Base-by-base conservation (phyloP, 2,329 filamentous ascomycete species). In the Fusarium pseudograminearum region DNA sequence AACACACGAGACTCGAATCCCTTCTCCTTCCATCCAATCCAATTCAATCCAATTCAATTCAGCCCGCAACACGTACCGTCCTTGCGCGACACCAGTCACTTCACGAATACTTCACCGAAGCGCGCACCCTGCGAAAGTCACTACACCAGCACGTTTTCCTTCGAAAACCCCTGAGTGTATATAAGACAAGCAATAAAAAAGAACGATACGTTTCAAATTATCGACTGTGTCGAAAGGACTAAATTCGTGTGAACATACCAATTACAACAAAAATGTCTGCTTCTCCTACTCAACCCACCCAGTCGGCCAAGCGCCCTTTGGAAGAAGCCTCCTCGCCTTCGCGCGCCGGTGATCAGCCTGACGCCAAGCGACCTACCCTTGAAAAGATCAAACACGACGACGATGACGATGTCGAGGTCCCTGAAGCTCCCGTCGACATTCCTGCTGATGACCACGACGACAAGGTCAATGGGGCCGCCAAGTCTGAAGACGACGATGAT, bases 241-340 rank as follows among this genome's bases (percentile, higher is more conserved):
- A 65, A 73, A 61, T 54, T 63, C 64, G 72, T 73, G 73, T 65
- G 62, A 65, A 65, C n/a, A 38, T 74, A 71, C 57, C 57, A 65
- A 69, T 72, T 68, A 67, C 57, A 61, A 52, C 42, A 61, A 82
- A 80, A 74, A 94, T 94, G 92, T 94, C 92, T 83, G 87, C 91
- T 69, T 93, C 88, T 71, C 89, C 88, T 31, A 82, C 85, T 67
- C 85, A 85, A 67, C 88, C 89, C 52, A 91, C 90, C 62, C 89
- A 93, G 78, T 90, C 89, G 74, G 85, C 88, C 69, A 99, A 99
- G 88, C 94, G 96, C 77, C 96, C 96, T 66, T 89, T 99, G 71
- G 96, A 99, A 85, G 96, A 98, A 78, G 92, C 95, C 14, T 98
- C 96, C 20, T 99, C 96, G 12, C 96, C 96, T 36, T 97, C 94